Percentiles rank a stretch among this genome's conserved stretches.
phyloP scores from a whole-genome alignment of 306 rosid genomes.

The Spatholobus suberectus region DNA sequence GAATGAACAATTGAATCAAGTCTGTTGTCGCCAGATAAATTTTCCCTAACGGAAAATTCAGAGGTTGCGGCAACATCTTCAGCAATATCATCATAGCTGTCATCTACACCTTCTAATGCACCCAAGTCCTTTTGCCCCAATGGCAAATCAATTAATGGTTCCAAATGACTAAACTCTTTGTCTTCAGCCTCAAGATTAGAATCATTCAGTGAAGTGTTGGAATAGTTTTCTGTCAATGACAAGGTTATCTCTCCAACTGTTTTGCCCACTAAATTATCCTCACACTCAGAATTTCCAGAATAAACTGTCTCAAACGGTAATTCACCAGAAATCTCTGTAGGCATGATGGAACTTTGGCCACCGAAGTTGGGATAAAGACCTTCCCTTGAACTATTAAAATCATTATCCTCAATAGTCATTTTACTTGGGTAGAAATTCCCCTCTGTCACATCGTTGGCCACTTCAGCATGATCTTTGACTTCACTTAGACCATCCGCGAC shows the following conservation, averaged over 20 bases:
- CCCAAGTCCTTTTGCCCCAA: slow-evolving; percentile 41
- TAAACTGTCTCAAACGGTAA: slow-evolving; percentile 36
- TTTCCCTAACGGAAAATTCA: slow-evolving; percentile 38
- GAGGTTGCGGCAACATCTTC: slow-evolving; percentile 45
- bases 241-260: slow-evolving; percentile 43
- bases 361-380: slow-evolving; percentile 27
- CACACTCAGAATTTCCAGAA: slow-evolving; percentile 40
- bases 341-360: slow-evolving; percentile 35
- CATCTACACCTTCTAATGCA: slow-evolving; percentile 47
- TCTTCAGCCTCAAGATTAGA: slow-evolving; percentile 34
- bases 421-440: slow-evolving; percentile 35
- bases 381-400: slow-evolving; percentile 43
- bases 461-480: slow-evolving; percentile 43
- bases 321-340: slow-evolving; percentile 47
- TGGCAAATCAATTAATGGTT: slow-evolving; percentile 39
- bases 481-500: slow-evolving; percentile 30
- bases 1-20: slow-evolving; percentile 36
- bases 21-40: slow-evolving; percentile 39
- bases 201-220: slow-evolving; percentile 37
- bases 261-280: slow-evolving; percentile 33
- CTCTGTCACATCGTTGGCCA: slow-evolving; percentile 41
- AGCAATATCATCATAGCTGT: slow-evolving; percentile 39
- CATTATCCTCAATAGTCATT: slow-evolving; percentile 43
- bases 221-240: slow-evolving; percentile 42
- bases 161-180: slow-evolving; percentile 23